Base-by-base conservation (phyloP, 805 yeast genomes). In the Debaryomyces tyrocola region DNA sequence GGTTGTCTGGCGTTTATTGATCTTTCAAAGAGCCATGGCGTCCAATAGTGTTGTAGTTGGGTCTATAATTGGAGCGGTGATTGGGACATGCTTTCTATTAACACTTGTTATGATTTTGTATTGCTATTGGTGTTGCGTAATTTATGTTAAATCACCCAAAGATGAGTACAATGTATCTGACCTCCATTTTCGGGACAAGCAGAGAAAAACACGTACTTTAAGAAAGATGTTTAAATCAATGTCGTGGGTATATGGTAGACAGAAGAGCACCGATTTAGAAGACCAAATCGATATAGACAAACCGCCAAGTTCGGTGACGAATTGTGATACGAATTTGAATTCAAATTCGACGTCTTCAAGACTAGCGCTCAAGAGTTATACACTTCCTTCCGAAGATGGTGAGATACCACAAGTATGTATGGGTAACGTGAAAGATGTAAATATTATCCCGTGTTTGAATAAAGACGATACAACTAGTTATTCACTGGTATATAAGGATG, bases 401-500 rank as follows among this genome's bases (percentile, higher is more conserved):
- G 36, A 35, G 8, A n/a, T 5, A 18, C n/a, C 38, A 35, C 10
- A 17, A n/a, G 38, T 20, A 9, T 31, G 34, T 31, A 20, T 12
- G n/a, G 38, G 38, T 6, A 20, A 17, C 4, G 38, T 18, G 17
- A 20, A 35, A 12, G 38, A 35, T 17, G 24, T 17, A 12, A 35
- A 18, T 6, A 14, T 27, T 28, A 31, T 24, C 33, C 39, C 36
- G 28, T 9, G 33, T 21, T 35, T 14, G 24, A 33, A 14, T n/a
- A 35, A 33, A 3, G 48, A 41, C n/a, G 28, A 33, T 39, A 20
- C n/a, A 8, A 39, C 9, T 24, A 33, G 44, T 33, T n/a, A 12
- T 42, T 12, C 33, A 15, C 44, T 39, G 43, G 53, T 43, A 12
- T 44, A 35, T 33, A 39, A 29, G 20, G 46, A 49, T 45, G 33